Conservation (phyloP, 1,284 basidiomycete genomes). For the Pseudomicrostroma phylloplanum region DNA sequence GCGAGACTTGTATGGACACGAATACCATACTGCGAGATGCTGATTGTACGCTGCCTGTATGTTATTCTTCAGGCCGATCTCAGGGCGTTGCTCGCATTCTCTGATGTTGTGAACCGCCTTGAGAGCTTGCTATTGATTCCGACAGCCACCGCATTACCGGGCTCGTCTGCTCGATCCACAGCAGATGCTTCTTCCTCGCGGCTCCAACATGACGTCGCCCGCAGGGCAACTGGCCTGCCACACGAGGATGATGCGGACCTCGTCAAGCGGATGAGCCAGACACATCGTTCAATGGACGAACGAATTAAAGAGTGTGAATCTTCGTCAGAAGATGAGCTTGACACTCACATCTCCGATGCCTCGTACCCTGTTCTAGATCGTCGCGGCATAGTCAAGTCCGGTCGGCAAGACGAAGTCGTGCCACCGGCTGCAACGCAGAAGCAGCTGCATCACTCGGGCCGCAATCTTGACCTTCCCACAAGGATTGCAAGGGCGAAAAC, state of each 20-base stretch:
- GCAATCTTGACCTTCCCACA: neutral
- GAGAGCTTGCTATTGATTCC: neutral
- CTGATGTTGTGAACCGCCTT: neutral
- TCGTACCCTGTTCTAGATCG: neutral
- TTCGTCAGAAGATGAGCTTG: neutral
- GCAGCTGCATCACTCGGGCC: neutral
- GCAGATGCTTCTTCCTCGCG: too few relatives aligned
- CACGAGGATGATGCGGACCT: slow-evolving; percentile 4
- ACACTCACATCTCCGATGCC: neutral
- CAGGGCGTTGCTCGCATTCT: neutral
- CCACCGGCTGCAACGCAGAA: neutral
- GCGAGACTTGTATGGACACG: too few relatives aligned
- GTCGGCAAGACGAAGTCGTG: neutral
- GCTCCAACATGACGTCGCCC: too few relatives aligned
- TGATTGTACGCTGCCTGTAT: too few relatives aligned
- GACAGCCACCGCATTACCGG: neutral
- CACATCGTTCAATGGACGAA: neutral
- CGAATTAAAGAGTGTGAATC: neutral
- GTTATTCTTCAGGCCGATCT: neutral
- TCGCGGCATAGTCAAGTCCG: neutral
- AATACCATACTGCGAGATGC: too few relatives aligned
- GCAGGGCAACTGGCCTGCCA: too few relatives aligned
- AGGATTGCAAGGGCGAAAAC: neutral
- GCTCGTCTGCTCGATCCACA: neutral
- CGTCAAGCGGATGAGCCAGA: neutral